These are phyloP conservation scores for Trichosporon coremiiforme DNA, from an alignment of 1,284 basidiomycete species.

Conservation along the genomic window DNA sequence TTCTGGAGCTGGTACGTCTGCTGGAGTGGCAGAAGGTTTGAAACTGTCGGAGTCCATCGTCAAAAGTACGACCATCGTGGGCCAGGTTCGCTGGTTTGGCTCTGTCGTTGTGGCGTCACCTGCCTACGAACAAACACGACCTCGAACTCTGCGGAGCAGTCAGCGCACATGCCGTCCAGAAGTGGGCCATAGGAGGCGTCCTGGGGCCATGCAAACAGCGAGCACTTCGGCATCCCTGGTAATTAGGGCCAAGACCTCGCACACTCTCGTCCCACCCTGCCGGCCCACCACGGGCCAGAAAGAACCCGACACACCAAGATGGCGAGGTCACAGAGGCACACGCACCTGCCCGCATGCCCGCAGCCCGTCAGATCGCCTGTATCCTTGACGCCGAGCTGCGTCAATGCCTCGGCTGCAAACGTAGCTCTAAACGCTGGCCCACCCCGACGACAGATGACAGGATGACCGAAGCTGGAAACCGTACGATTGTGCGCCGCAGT, in stretches of 20 bases:
- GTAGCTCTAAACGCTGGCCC: not conserved
- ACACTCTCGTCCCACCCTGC: not conserved
- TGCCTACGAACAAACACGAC: not conserved
- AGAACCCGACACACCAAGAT: not conserved
- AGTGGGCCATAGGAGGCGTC: not conserved
- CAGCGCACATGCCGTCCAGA: not conserved
- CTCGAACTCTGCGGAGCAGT: not conserved
- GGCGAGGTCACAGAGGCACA: not conserved
- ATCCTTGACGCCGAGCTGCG: conserved; percentile 10
- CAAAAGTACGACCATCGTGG: not conserved
- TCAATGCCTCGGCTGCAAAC: conserved; percentile 7
- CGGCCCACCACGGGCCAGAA: not conserved
- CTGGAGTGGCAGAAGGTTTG: conserved; percentile 1
- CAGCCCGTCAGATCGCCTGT: not conserved
- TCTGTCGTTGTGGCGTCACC: conserved; percentile 1
- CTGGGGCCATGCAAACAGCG: not conserved
- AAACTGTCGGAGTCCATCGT: not conserved
- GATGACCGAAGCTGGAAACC: not conserved
- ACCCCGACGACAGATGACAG: not conserved
- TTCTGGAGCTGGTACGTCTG: not conserved
- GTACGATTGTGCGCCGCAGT: not conserved
- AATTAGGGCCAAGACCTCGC: not conserved
- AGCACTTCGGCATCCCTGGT: no score
- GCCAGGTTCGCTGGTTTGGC: not conserved
- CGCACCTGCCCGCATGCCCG: not conserved